Conservation (phyloP, 2,329 filamentous ascomycete species). For the Paraconiothyrium brasiliense region DNA sequence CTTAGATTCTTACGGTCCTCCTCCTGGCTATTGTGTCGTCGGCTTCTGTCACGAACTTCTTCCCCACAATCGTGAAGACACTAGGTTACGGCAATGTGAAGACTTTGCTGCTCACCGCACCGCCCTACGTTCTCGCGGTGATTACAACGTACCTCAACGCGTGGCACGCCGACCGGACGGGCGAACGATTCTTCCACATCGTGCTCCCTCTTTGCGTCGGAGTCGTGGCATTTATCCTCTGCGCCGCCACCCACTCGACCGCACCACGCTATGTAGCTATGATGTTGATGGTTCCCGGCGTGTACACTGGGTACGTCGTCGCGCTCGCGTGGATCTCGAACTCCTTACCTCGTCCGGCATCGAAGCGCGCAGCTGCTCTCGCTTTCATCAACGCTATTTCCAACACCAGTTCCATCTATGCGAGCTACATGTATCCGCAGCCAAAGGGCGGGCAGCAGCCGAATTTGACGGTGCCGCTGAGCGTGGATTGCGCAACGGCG, state of each 20-base stretch:
- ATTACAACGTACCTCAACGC: slow-evolving; percentile 72
- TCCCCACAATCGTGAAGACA: slow-evolving; percentile 70
- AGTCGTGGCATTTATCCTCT: slow-evolving; percentile 72
- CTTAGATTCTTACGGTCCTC: slow-evolving; percentile 51
- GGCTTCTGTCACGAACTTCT: slow-evolving; percentile 59
- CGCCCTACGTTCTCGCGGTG: slow-evolving; percentile 60
- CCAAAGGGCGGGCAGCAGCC: slow-evolving; percentile 42
- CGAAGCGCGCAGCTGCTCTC: slow-evolving; percentile 76
- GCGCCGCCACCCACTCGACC: slow-evolving; percentile 67
- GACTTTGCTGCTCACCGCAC: slow-evolving; percentile 59
- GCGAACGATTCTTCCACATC: slow-evolving; percentile 76
- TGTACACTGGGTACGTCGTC: slow-evolving; percentile 71
- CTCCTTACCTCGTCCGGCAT: slow-evolving; percentile 76
- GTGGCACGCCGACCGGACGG: slow-evolving; percentile 75
- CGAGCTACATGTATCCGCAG: slow-evolving; percentile 72
- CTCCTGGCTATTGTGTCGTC: slow-evolving; percentile 53
- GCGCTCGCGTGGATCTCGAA: slow-evolving; percentile 79
- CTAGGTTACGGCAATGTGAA: slow-evolving; percentile 65
- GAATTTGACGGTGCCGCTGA: slow-evolving; percentile 66
- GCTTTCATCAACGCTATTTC: slow-evolving; percentile 79
- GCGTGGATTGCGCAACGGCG: slow-evolving; percentile 72
- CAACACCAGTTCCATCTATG: slow-evolving; percentile 76
- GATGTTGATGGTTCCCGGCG: slow-evolving; percentile 73
- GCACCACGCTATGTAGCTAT: slow-evolving; percentile 74
- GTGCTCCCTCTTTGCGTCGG: slow-evolving; percentile 68